Base-by-base conservation (phyloP, 2,329 filamentous ascomycete genomes). In the Dactylellina leptospora region DNA sequence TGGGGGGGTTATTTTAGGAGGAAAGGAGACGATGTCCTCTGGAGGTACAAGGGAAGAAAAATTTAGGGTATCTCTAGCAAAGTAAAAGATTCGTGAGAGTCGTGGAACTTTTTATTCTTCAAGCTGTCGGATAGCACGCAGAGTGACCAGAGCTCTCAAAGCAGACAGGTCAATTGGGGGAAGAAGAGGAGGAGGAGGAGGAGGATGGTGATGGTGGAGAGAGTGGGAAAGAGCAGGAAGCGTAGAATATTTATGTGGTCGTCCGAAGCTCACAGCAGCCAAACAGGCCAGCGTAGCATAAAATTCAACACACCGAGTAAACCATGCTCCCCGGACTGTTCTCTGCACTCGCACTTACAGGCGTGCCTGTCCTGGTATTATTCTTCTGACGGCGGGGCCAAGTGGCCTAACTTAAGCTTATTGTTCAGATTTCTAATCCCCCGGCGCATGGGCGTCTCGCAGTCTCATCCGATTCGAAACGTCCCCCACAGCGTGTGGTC, bases 91-190 rank as follows among this genome's bases (percentile, higher is more conserved):
- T 40, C 3, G 36, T 40, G 36, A n/a, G n/a, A n/a, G n/a, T n/a
- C n/a, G n/a, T n/a, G n/a, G n/a, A n/a, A n/a, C n/a, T n/a, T n/a
- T n/a, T n/a, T n/a, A n/a, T n/a, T n/a, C n/a, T n/a, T 11, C 36
- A 40, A 33, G 16, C 38, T 54, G 30, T 23, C 73, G 68, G 70
- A 70, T 66, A 76, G 77, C 78, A 79, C 79, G 77, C 11, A 40
- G 36, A 78, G 79, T 78, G 75, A 75, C 73, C 56, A 64, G 61
- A 73, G 71, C 75, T 75, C 75, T 76, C 76, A 74, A 76, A 77
- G 74, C 71, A 75, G 72, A 63, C 70, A 62, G 61, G 53, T 60
- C 64, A 61, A 73, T 56, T 55, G 74, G 76, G 73, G 66, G 61
- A 64, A 71, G 48, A 64, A 45, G 40, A 22, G n/a, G 20, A 20